Conservation (phyloP, 2,329 filamentous ascomycete species). For the Pseudogymnoascus sp. region DNA sequence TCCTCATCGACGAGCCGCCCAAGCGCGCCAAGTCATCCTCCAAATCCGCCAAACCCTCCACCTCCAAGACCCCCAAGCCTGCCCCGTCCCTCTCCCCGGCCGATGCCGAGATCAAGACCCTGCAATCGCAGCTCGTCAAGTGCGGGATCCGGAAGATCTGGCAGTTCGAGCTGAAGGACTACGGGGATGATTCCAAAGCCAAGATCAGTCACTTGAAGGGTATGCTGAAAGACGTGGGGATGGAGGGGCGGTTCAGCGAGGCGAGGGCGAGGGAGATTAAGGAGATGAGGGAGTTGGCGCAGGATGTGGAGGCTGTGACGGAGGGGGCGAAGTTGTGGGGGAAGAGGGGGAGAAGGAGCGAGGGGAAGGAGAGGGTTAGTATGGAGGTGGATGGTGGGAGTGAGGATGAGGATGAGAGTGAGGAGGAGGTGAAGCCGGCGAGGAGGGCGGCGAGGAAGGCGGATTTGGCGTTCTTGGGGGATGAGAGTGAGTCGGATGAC, state of each 20-base stretch:
- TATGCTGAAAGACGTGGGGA: conserved; percentile 75
- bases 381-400: conserved; percentile 35
- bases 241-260: conserved; percentile 81
- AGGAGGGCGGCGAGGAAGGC: conserved; percentile 22
- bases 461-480: conserved; percentile 59
- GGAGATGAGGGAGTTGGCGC: conserved; percentile 73
- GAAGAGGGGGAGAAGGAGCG: conserved; percentile 26
- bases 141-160: conserved; percentile 92
- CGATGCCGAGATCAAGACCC: conserved; percentile 74
- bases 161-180: conserved; percentile 73
- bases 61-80: conserved; percentile 23
- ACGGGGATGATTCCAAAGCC: conserved; percentile 59
- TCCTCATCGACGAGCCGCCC: conserved; percentile 68
- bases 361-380: conserved; percentile 23
- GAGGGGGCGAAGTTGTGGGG: conserved; percentile 80
- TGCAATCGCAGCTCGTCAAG: conserved; percentile 80
- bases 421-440: conserved; percentile 25
- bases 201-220: conserved; percentile 76
- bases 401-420: conserved; percentile 18
- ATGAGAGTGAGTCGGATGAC: conserved; percentile 51
- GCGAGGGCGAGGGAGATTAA: conserved; percentile 81
- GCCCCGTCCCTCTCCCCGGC: conserved; percentile 45
- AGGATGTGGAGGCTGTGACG: conserved; percentile 76
- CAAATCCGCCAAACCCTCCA: conserved; percentile 32
- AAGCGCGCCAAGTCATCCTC: conserved; percentile 35